phyloP scores from a whole-genome alignment of 345 rosid species.

The Murraya koenigii region DNA sequence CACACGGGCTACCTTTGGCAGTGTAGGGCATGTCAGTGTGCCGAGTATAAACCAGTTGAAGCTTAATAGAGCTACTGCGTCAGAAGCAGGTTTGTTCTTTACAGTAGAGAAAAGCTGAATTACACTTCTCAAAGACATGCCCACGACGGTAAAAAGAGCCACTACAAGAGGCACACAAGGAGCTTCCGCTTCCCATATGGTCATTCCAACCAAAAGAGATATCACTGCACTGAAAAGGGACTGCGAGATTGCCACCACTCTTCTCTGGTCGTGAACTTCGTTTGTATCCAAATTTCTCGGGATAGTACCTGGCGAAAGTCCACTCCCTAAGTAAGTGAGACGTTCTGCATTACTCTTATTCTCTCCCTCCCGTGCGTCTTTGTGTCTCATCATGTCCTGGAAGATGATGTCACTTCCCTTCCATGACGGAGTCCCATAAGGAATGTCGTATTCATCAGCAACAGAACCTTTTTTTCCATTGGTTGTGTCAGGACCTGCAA shows the following conservation, averaged over 20 bases:
- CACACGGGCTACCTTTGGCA: constrained; percentile 50
- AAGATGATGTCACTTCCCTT: constrained; percentile 18
- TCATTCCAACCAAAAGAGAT: constrained; percentile 62
- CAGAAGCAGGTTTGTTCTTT: constrained; percentile 65
- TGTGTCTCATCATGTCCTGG: constrained; percentile 17
- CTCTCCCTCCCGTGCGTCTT: constrained; percentile 22
- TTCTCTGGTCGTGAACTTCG: constrained; percentile 29
- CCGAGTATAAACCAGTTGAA: constrained; percentile 86
- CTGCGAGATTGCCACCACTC: constrained; percentile 52
- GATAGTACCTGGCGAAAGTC: constrained; percentile 14
- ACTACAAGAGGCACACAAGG: constrained; percentile 77
- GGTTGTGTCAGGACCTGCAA: constrained; percentile 22
- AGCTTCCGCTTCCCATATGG: constrained; percentile 58
- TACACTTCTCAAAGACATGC: constrained; percentile 69
- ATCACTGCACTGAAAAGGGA: constrained; percentile 58
- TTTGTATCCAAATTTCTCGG: constrained; percentile 25
- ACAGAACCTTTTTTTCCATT: constrained; percentile 10
- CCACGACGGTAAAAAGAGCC: constrained; percentile 70
- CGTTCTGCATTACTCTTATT: constrained; percentile 22
- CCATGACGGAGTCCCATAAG: constrained; percentile 14
- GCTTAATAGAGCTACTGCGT: constrained; percentile 78
- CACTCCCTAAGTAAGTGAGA: constrained; percentile 11
- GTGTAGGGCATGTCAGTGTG: constrained; percentile 59
- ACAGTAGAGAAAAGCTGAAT: constrained; percentile 62
- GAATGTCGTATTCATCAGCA: constrained; percentile 23